Conservation (phyloP, 331 rosid genomes). For the Pyrus hybrid region DNA sequence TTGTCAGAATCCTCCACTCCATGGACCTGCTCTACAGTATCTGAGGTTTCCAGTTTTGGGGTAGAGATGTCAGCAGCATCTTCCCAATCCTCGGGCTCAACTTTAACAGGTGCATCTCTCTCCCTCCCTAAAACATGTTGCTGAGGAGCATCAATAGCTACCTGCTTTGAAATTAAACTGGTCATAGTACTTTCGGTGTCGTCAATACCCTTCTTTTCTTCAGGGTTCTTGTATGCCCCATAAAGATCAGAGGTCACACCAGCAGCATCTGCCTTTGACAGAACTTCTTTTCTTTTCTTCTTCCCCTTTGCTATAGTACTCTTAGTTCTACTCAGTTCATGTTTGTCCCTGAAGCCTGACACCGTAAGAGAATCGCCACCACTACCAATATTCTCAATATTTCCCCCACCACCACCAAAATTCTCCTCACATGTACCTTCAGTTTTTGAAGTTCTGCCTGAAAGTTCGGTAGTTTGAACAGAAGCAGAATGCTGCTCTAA, state of each 20-base stretch:
- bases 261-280: conserved; percentile 86
- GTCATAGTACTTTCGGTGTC: conserved; percentile 25
- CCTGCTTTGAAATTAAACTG: conserved; percentile 29
- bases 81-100: conserved; percentile 93
- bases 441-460: conserved; percentile 24
- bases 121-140: conserved; percentile 21
- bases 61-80: conserved; percentile 81
- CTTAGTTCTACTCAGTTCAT: conserved; percentile 49
- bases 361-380: conserved; percentile 24
- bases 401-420: conserved; percentile 21
- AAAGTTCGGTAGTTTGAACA: conserved; percentile 10
- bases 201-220: conserved; percentile 58
- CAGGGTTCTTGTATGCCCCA: conserved; percentile 84
- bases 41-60: conserved; percentile 59
- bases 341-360: conserved; percentile 41
- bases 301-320: conserved; percentile 24
- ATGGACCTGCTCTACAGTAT: conserved; percentile 15
- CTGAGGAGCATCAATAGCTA: conserved; percentile 23
- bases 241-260: conserved; percentile 84
- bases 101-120: conserved; percentile 32
- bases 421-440: conserved; percentile 31
- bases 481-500: conserved; percentile 27
- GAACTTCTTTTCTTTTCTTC: conserved; percentile 54
- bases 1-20: conserved; percentile 9
- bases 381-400: conserved; percentile 11